phyloP scores from a whole-genome alignment of 768 basidiomycete genomes.

The Auricularia auricula-judae region DNA sequence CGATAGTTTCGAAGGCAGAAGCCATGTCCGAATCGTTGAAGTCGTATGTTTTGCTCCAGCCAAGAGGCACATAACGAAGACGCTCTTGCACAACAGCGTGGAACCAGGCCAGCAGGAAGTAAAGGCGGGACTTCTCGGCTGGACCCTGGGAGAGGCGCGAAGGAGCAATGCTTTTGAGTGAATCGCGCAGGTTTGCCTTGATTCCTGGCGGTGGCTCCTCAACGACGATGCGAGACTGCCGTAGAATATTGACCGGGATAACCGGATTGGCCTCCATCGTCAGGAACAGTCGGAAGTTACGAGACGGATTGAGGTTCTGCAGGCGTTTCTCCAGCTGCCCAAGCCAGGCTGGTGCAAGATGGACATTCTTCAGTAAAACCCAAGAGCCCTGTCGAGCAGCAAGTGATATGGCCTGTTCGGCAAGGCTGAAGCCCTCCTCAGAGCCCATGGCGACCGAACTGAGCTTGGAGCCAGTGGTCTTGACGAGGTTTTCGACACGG shows the following conservation, averaged over 20 bases:
- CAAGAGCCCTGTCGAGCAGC: conserved; percentile 90
- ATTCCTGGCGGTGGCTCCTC: conserved; percentile 97
- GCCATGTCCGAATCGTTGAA: conserved; percentile 99
- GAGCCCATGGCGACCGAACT: conserved; percentile 96
- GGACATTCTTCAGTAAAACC: conserved; percentile 97
- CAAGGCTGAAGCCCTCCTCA: conserved; percentile 90
- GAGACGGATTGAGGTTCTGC: conserved; percentile 81
- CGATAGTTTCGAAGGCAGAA: conserved; percentile 85
- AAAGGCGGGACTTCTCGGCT: conserved; percentile 82
- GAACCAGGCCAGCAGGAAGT: conserved; percentile 98
- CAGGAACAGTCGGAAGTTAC: conserved; percentile 90
- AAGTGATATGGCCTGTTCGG: conserved; percentile 89
- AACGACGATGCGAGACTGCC: conserved; percentile 94
- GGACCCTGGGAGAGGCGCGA: conserved; percentile 75
- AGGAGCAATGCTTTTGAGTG: conserved; percentile 61
- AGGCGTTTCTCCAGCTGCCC: conserved; percentile 94
- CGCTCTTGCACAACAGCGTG: conserved; percentile 97
- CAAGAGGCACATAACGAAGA: conserved; percentile 87
- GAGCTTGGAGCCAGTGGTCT: conserved; percentile 64
- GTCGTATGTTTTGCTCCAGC: conserved; percentile 95
- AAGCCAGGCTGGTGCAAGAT: conserved; percentile 91
- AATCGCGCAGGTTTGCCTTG: conserved; percentile 92
- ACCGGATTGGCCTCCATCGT: conserved; percentile 96
- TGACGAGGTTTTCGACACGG: conserved; percentile 79
- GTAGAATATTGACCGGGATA: conserved; percentile 92